Percentiles rank a stretch among this genome's conserved stretches.
Evolutionary conservation across 2,329 filamentous ascomycete species (phyloP).

Genomic region (Diaporthe sp.): DNA sequence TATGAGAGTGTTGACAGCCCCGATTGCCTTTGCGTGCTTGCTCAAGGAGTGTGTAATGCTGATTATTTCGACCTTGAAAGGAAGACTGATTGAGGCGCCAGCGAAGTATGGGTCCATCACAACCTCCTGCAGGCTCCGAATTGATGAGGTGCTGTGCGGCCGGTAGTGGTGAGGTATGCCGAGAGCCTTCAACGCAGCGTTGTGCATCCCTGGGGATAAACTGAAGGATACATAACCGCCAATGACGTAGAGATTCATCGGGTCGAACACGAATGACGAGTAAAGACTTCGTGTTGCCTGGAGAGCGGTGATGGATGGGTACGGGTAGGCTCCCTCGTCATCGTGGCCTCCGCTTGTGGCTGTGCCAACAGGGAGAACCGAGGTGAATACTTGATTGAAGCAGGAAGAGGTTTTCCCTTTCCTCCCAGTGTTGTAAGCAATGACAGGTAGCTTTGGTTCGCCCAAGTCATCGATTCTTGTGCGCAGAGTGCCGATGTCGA

Average conservation of each 20-base stretch:
- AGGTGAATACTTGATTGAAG: slow-evolving; percentile 75
- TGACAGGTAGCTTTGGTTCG: slow-evolving; percentile 63
- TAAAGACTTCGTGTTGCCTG: slow-evolving; percentile 76
- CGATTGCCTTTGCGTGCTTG: slow-evolving; percentile 79
- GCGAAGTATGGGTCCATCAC: slow-evolving; percentile 77
- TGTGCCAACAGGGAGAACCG: slow-evolving; percentile 62
- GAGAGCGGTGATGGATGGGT: slow-evolving; percentile 66
- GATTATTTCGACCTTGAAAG: slow-evolving; percentile 82
- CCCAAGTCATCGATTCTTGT: slow-evolving; percentile 59
- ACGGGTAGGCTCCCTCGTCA: slow-evolving; percentile 42
- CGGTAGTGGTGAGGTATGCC: slow-evolving; percentile 78
- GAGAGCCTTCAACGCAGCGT: slow-evolving; percentile 74
- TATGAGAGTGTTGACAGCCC: slow-evolving; percentile 81
- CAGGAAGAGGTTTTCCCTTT: slow-evolving; percentile 74
- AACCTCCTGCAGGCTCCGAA: slow-evolving; percentile 74
- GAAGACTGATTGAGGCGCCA: slow-evolving; percentile 78
- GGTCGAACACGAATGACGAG: slow-evolving; percentile 74
- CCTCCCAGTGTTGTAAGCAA: slow-evolving; percentile 74
- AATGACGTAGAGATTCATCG: slow-evolving; percentile 80
- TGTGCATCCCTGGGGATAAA: slow-evolving; percentile 83
- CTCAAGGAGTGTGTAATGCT: slow-evolving; percentile 77
- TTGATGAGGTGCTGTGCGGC: slow-evolving; percentile 71
- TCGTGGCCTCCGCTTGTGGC: slow-evolving; percentile 40
- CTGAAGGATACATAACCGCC: slow-evolving; percentile 80
- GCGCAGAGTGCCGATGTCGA: slow-evolving; percentile 68